A percentile compares a stretch with the other conserved stretches of the same genome.
Conservation (phyloP, 345 rosid genomes). For the Eucalyptus tenuipes region DNA sequence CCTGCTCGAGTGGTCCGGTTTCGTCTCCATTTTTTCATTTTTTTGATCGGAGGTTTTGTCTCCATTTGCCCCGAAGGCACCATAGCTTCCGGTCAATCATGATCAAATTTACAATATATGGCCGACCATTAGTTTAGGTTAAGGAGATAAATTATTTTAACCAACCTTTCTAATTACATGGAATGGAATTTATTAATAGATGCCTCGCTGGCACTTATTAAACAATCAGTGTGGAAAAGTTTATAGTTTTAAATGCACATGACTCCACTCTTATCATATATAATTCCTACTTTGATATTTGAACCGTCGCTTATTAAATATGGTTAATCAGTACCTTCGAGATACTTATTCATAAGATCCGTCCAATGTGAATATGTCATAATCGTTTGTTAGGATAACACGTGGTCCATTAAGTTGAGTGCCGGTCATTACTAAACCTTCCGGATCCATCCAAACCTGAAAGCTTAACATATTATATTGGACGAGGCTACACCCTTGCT, state of each 20-base stretch:
- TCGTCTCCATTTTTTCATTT: background rate
- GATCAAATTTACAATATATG: background rate
- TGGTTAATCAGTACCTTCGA: background rate
- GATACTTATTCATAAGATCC: background rate
- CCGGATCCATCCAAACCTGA: background rate
- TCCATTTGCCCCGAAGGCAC: background rate
- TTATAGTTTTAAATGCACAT: background rate
- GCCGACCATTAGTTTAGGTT: background rate
- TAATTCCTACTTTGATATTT: background rate
- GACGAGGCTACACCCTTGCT: background rate
- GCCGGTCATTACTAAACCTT: background rate
- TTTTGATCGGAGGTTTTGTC: background rate
- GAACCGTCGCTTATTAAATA: background rate
- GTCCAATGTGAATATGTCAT: background rate
- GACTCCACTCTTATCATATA: background rate
- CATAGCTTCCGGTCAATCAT: background rate
- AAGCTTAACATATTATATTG: background rate
- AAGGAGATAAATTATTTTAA: background rate
- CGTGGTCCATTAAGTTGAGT: background rate
- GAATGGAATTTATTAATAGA: background rate
- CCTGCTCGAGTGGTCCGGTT: background rate
- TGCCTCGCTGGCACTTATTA: background rate
- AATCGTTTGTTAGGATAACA: no score
- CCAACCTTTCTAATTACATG: background rate
- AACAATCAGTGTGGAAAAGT: background rate